Base-by-base conservation (phyloP, 192 early-diverging fungal genomes). In the Polychytrium aggregatum region DNA sequence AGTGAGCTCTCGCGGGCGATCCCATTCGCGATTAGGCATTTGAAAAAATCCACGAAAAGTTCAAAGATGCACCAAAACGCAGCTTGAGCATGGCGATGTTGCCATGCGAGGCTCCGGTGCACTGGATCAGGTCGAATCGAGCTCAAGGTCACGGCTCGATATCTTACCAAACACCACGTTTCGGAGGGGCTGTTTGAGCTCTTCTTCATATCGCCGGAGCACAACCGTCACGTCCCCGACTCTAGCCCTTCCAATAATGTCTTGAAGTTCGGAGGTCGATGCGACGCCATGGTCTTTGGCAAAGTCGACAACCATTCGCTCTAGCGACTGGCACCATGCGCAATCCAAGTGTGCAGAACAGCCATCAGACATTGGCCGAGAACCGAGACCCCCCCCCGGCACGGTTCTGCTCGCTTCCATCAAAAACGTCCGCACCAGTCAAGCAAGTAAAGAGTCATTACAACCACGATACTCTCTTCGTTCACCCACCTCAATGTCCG, bases 241-340 rank as follows among this genome's bases (percentile, higher is more conserved):
- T 13, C 76, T 65, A 1, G 87, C 82, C 20, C 77, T 67, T 16
- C 57, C 56, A 0, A 69, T 46, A 25, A 96, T 52, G 5, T 21
- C 41, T 3, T 53, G 52, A 1, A 84, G 25, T 2, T 31, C 37
- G 9, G 36, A 20, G 0, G 48, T 37, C 33, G 46, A 31, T 13
- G 34, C 34, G 17, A 55, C 40, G 9, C 59, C 59, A 22, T 84
- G 71, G 26, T 74, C 70, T 10, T 47, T 51, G 17, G 74, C 87
- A 76, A 90, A 96, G 0, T 81, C 72, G 20, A 85, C 59, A 5
- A 92, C 86, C 92, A 96, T 96, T 18, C 83, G 67, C 49, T 92
- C 88, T 7, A 96, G 68, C 42, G 86, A 87, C 68, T 81, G 56
- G n/a, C n/a, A n/a, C n/a, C n/a, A n/a, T n/a, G n/a, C n/a, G n/a